phyloP scores from a whole-genome alignment of 169 alveolate genomes.

The Babesia sp. region DNA sequence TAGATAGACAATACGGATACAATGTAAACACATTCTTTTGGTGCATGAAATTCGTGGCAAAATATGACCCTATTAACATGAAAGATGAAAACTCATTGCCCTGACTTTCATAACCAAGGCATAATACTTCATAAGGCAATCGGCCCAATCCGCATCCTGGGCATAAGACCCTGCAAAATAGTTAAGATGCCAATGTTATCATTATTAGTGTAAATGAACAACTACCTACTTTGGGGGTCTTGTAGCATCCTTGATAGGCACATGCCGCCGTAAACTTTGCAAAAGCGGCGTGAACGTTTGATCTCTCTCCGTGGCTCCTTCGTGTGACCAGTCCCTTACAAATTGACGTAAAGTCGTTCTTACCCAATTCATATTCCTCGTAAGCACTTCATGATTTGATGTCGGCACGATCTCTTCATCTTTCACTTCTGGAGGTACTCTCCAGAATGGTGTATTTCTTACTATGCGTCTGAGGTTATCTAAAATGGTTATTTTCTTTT shows the following conservation, averaged over 20 bases:
- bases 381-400: slow-evolving; percentile 37
- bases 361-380: slow-evolving; percentile 68
- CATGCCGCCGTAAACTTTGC: slow-evolving; percentile 78
- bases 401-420: slow-evolving; percentile 62
- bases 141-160: slow-evolving; percentile 98
- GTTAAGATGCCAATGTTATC: too few relatives aligned
- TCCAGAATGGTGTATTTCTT: slow-evolving; percentile 49
- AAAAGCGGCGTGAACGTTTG: slow-evolving; percentile 90
- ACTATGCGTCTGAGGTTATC: slow-evolving; percentile 27
- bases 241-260: slow-evolving; percentile 76
- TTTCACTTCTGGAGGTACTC: slow-evolving; percentile 33
- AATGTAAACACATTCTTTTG: slow-evolving; percentile 68
- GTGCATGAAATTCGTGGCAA: slow-evolving; percentile 79
- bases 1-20: slow-evolving; percentile 83
- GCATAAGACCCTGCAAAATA: slow-evolving; percentile 81
- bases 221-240: slow-evolving; percentile 43
- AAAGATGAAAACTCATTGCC: slow-evolving; percentile 97
- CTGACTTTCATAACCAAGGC: slow-evolving; percentile 93
- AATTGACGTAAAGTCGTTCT: slow-evolving; percentile 92
- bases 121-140: slow-evolving; percentile 93
- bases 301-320: slow-evolving; percentile 93
- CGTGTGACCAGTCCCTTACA: slow-evolving; percentile 93
- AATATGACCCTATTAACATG: slow-evolving; percentile 90
- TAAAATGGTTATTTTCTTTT: slow-evolving; percentile 1
- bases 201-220: too few relatives aligned